Percentiles rank a stretch among this genome's conserved stretches.
Evolutionary conservation across 164 flowering plant genomes (phyloP).

Genomic region (Brasenia schreberi): DNA sequence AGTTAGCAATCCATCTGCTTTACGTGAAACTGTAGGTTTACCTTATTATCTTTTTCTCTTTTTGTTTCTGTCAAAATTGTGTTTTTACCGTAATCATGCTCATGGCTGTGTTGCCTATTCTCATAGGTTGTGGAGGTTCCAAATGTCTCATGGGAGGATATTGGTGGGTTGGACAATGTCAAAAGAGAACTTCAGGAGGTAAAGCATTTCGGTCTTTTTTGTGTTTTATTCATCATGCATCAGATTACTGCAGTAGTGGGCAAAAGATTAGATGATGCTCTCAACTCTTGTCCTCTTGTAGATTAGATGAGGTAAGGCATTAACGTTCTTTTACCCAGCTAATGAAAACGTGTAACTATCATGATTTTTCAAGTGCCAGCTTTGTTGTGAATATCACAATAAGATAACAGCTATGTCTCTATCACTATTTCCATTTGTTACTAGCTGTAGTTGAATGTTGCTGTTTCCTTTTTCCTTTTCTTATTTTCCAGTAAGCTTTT

Average conservation of each 20-base stretch:
- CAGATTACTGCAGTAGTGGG: too few relatives aligned
- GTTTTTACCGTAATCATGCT: neutral
- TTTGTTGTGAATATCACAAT: too few relatives aligned
- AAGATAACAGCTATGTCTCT: too few relatives aligned
- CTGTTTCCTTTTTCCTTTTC: neutral
- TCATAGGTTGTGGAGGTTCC: conserved; percentile 67
- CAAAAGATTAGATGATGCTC: too few relatives aligned
- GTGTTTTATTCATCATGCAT: too few relatives aligned
- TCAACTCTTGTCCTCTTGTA: too few relatives aligned
- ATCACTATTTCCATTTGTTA: too few relatives aligned
- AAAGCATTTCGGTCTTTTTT: neutral
- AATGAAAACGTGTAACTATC: too few relatives aligned
- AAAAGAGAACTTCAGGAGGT: conserved; percentile 46
- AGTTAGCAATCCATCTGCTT: conserved; percentile 56
- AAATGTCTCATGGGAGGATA: conserved; percentile 59
- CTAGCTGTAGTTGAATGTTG: too few relatives aligned
- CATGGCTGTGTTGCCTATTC: neutral
- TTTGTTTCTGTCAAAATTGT: neutral
- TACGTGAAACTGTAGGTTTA: conserved; percentile 50
- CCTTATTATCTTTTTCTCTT: neutral
- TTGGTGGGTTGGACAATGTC: conserved; percentile 62
- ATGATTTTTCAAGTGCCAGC: too few relatives aligned
- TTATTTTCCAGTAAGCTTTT: neutral
- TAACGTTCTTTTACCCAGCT: too few relatives aligned
- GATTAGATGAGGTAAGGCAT: too few relatives aligned